Evolutionary conservation across 192 early-diverging fungal genomes (phyloP).

Genomic region (Gigaspora rosea): DNA sequence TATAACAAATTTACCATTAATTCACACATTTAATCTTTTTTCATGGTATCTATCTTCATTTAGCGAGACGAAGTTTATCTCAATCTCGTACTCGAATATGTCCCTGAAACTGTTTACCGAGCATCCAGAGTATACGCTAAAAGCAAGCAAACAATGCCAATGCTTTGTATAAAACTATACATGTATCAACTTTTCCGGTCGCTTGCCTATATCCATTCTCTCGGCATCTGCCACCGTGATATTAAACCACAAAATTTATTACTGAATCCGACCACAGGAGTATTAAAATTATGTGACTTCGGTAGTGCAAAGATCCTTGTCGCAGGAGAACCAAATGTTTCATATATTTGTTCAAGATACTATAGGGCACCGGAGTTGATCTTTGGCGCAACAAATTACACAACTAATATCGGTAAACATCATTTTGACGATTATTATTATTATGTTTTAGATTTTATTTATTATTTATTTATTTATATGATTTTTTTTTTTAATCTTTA

Average conservation of each 20-base stretch:
- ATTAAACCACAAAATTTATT: conserved; percentile 99
- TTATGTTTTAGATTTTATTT: neutral
- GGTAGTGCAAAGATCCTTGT: conserved; percentile 95
- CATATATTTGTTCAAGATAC: conserved; percentile 97
- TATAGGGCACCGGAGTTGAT: conserved; percentile 97
- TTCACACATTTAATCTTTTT: too few relatives aligned
- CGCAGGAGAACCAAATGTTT: conserved; percentile 96
- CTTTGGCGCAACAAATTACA: conserved; percentile 94
- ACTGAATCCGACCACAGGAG: conserved; percentile 84
- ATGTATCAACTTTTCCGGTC: conserved; percentile 99
- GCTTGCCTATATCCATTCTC: conserved; percentile 93
- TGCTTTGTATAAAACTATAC: conserved; percentile 94
- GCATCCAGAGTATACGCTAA: conserved; percentile 89
- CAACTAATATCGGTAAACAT: conserved; percentile 63
- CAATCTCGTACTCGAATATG: conserved; percentile 92
- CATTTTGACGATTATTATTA: neutral
- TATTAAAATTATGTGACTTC: conserved; percentile 98
- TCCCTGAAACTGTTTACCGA: conserved; percentile 96
- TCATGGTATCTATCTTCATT: neutral
- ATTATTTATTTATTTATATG: neutral
- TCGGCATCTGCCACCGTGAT: conserved; percentile 98
- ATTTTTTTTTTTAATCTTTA: neutral
- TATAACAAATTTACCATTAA: too few relatives aligned
- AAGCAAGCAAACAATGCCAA: conserved; percentile 92
- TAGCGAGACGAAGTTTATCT: conserved; percentile 92